Percentiles rank a stretch among this genome's conserved stretches.
Evolutionary conservation across 2,329 filamentous ascomycete species (phyloP).

Genomic region (Colletotrichum eremochloae): DNA sequence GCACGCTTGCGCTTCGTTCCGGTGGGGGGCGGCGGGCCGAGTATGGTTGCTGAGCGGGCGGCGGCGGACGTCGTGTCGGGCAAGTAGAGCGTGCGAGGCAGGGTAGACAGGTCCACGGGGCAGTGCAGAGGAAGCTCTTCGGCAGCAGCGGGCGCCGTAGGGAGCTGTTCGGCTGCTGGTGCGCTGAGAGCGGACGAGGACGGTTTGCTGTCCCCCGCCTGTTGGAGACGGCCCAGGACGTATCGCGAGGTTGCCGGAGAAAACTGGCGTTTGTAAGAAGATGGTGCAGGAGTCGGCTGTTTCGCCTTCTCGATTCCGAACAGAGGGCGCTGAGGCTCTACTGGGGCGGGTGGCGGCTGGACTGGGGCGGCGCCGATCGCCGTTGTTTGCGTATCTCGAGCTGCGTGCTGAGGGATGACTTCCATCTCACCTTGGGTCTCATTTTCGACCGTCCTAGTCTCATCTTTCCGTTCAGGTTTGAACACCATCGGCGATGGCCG

Average conservation of each 20-base stretch:
- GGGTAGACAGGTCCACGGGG: conserved; percentile 35
- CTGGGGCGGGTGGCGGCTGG: background rate
- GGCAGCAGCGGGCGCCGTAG: conserved; percentile 6
- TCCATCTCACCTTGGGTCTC: background rate
- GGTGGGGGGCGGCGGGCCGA: conserved; percentile 1
- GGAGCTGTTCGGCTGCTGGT: background rate
- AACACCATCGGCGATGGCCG: background rate
- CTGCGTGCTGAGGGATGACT: background rate
- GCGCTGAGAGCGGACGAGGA: background rate
- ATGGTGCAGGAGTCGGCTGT: background rate
- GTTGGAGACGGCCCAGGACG: conserved; percentile 49
- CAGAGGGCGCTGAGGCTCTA: background rate
- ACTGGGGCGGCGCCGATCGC: background rate
- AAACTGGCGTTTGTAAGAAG: conserved; percentile 50
- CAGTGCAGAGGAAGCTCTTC: conserved; percentile 38
- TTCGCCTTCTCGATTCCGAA: background rate
- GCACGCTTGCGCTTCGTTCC: conserved; percentile 36
- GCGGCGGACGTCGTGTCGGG: background rate
- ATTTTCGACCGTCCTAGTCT: background rate
- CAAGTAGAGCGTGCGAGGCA: conserved; percentile 19
- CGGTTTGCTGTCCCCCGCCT: conserved; percentile 23
- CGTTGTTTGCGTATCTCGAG: background rate
- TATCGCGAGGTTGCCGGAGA: conserved; percentile 45
- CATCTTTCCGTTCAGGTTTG: background rate
- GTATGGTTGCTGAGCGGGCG: background rate